A percentile compares a stretch with the other conserved stretches of the same genome.
Conservation (phyloP, 164 flowering plant species). For the Vitis amurensis region DNA sequence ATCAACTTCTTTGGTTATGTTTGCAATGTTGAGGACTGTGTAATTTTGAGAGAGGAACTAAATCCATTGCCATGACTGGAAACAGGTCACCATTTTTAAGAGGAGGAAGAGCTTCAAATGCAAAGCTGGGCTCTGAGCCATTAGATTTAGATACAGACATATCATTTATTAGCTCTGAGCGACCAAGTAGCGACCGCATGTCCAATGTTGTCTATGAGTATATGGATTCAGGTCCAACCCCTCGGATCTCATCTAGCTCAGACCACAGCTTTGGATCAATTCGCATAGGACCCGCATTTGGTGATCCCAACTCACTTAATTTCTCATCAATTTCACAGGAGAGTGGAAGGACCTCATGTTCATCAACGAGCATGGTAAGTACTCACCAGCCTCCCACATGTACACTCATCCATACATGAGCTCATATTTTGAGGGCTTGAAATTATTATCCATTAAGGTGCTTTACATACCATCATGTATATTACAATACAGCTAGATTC, state of each 20-base stretch:
- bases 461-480: too few relatives aligned
- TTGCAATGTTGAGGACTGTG: too few relatives aligned
- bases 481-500: background rate
- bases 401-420: background rate
- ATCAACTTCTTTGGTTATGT: too few relatives aligned
- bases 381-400: background rate
- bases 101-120: conserved; percentile 20
- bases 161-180: conserved; percentile 61
- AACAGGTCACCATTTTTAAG: conserved; percentile 46
- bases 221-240: conserved; percentile 23
- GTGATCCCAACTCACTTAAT: conserved; percentile 18
- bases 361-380: conserved; percentile 33
- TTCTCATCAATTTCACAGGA: conserved; percentile 26
- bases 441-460: background rate
- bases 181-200: conserved; percentile 41
- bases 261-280: conserved; percentile 39
- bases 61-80: background rate
- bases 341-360: conserved; percentile 29
- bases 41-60: background rate
- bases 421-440: background rate
- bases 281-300: conserved; percentile 23
- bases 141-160: conserved; percentile 49
- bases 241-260: conserved; percentile 40
- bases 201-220: conserved; percentile 22
- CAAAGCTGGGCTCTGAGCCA: conserved; percentile 26